Evolutionary conservation across 441 rosid species (phyloP), one percentile per base, ranked within the genome.

Genomic region (Bruguiera hainesii): DNA sequence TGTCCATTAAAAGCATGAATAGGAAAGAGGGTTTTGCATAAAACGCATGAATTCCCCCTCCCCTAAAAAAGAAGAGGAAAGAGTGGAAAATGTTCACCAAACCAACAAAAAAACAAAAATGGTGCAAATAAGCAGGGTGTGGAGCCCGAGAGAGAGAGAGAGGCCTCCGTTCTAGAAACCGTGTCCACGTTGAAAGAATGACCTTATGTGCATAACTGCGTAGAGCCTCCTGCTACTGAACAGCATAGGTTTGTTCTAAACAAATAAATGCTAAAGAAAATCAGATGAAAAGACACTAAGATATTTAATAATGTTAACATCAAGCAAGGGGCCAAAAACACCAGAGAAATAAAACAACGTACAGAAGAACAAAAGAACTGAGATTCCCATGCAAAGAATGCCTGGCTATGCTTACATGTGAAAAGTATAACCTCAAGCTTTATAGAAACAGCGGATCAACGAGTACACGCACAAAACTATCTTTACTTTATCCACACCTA

Each of bases 341-440:
- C 66, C 31, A 64, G 69, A 73, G 62, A 65, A 59, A 23, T 23
- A 23, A 23, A 23, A 23, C 23, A 23, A 23, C 23, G 81, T 85
- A 82, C 87, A 85, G 70, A 74, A 73, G 64, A 82, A 74, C 60
- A 74, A 78, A 75, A 59, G 65, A 71, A 72, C 56, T 33, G 30
- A 52, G 28, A 26, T 33, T 26, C 26, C 26, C 2, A 2, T 26
- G 26, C 26, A 26, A 26, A 26, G 26, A 26, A 26, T 26, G 26
- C 26, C 26, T 26, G 26, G 26, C 26, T 26, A 26, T 26, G 26
- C 26, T 26, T 26, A 26, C 26, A 26, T 1, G 26, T 26, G 26
- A 26, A 26, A 26, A 2, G 26, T 26, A 26, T 26, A 26, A 26
- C 26, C 26, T 26, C 2, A 1, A 26, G 26, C 26, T 26, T 26